Base-by-base conservation (phyloP, 176 grass and related monocot genomes). In the Luzula sylvatica region DNA sequence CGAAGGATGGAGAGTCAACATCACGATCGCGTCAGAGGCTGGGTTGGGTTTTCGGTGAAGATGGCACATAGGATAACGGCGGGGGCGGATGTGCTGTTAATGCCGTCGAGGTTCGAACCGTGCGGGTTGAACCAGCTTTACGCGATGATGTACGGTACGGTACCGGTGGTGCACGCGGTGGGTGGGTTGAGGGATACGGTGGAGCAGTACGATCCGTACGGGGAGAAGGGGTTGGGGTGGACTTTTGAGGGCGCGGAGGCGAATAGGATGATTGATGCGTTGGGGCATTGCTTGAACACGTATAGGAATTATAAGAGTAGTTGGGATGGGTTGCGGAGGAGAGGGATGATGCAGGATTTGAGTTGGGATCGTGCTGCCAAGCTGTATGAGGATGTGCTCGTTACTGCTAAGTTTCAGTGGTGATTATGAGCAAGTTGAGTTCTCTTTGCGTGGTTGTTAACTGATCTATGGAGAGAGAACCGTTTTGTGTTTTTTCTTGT, bases 141-240 rank as follows among this genome's bases (percentile, higher is more conserved):
- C 68, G 92, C 81, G 44, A 83, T 98, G 85, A 96, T 96, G 85
- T 96, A 90, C 9, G 92, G 92, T 20, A 96, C 92, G 20, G 41
- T 96, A 28, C 92, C 92, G 0, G 92, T 96, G 7, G 92, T 98
- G 48, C 92, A 98, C 72, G 80, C 81, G 0, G 92, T 98, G n/a
- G 85, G 92, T 38, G 92, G 81, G 43, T 81, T 98, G 58, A 70
- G 71, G 42, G 92, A 98, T 54, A 90, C 85, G 2, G 81, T 90
- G 1, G 52, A 77, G 38, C 85, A 90, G 29, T 98, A 79, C 20
- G 81, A 98, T 72, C 92, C 85, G 0, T 98, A 74, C n/a, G 57
- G 73, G 26, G 78, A 98, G 22, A 20, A 17, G 28, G 85, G 85
- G 16, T 53, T 96, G 29, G 92, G 85, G 23, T 96, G 92, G 81